Evolutionary conservation across 2,329 filamentous ascomycete genomes (phyloP), one percentile per base, ranked within the genome.

Genomic region (Ophiostoma quercus): DNA sequence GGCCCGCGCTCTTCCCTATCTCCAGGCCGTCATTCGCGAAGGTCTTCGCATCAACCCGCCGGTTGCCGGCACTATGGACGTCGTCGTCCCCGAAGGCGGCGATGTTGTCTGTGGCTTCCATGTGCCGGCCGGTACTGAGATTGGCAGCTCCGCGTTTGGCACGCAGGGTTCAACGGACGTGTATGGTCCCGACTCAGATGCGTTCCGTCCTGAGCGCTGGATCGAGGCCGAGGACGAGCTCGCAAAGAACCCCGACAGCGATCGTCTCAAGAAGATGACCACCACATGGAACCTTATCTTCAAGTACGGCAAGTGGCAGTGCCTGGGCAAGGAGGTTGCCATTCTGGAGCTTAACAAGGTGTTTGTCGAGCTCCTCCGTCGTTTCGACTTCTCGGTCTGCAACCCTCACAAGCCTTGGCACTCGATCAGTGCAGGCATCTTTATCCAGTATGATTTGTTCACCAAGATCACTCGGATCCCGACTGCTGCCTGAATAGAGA

Each of bases 11-110:
- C 76, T 85, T 6, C 79, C 80, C 0, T 86, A 84, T 71, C 77
- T 87, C 8, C 80, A 83, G 71, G 84, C 84, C 0, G 81, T 82
- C 5, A 80, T 86, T 54, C 80, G 80, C 67, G 84, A 86, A 73
- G 80, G 79, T 0, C 75, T 85, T 22, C 78, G 84, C 0, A 78
- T 84, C 29, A 80, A 79, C 71, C 81, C 83, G 1, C 82, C 82
- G 0, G 78, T 81, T 0, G 78, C 78, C 1, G 79, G 79, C 0
- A 66, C 73, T 47, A 72, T 70, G 69, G 74, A 74, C 66, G 78
- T 77, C 41, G 70, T 77, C 1, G 77, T 80, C 16, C 80, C 81
- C 7, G 74, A 76, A 1, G 78, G 78, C 19, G 81, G 80, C 66
- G 78, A 79, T 66, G 74, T 77, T 7, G 75, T 82, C 29, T 76